Evolutionary conservation across 2,329 filamentous ascomycete species (phyloP).

Genomic region (Sporothrix brunneoviolacea): DNA sequence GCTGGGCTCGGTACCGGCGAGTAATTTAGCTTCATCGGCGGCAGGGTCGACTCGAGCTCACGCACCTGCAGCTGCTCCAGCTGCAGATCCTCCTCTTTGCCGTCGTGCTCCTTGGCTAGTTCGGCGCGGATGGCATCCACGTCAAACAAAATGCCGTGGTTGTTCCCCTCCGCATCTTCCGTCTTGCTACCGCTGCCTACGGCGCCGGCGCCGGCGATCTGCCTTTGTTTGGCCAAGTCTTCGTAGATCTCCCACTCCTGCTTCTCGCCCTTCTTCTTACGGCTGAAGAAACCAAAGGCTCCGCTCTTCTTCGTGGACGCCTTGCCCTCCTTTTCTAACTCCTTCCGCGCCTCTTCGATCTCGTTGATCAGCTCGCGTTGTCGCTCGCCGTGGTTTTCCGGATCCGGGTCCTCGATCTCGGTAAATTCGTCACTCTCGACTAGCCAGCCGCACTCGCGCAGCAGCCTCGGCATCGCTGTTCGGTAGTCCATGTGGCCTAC

Average conservation of each 20-base stretch:
- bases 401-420: conserved; percentile 95
- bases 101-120: conserved; percentile 60
- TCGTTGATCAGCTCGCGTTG: conserved; percentile 93
- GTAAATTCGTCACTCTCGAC: conserved; percentile 90
- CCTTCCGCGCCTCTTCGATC: conserved; percentile 87
- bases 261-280: conserved; percentile 73
- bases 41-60: conserved; percentile 81
- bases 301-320: conserved; percentile 36
- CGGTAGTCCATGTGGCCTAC: conserved; percentile 96
- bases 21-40: conserved; percentile 76
- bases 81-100: conserved; percentile 21
- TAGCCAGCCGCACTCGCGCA: conserved; percentile 83
- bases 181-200: conserved; percentile 26
- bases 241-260: conserved; percentile 95
- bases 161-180: conserved; percentile 45
- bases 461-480: conserved; percentile 77
- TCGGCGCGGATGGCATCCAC: conserved; percentile 89
- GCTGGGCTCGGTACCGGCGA: conserved; percentile 14
- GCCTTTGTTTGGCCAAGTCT: conserved; percentile 35
- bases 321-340: conserved; percentile 73
- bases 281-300: conserved; percentile 70
- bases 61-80: conserved; percentile 53
- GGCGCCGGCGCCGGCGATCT: background rate
- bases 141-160: conserved; percentile 75
- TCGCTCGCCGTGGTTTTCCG: conserved; percentile 79